Conservation (phyloP, 2,329 filamentous ascomycete species). For the Colletotrichum australisinense region DNA sequence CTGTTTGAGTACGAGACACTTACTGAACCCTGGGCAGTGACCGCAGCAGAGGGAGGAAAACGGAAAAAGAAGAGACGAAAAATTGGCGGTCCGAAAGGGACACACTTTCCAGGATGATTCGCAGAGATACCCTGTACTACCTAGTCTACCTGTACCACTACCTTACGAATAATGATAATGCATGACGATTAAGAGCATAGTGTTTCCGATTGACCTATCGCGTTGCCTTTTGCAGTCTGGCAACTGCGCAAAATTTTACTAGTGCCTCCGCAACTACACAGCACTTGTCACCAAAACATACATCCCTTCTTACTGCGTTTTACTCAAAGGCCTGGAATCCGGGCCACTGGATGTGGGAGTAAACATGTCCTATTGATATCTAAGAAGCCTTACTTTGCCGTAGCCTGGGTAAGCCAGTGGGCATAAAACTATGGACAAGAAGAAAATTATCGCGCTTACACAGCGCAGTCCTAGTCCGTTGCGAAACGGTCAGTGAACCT, state of each 20-base stretch:
- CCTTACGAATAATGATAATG: conserved; percentile 28
- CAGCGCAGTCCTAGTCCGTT: conserved; percentile 53
- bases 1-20: neutral
- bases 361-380: neutral
- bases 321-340: too few relatives aligned
- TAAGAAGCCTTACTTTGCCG: neutral
- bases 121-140: conserved; percentile 32
- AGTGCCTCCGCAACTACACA: too few relatives aligned
- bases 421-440: conserved; percentile 23
- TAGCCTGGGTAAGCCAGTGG: neutral
- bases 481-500: conserved; percentile 75
- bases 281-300: too few relatives aligned
- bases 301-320: too few relatives aligned
- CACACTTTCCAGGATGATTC: neutral
- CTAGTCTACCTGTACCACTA: conserved; percentile 16
- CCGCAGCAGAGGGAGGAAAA: too few relatives aligned
- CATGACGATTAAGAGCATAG: conserved; percentile 7
- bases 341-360: neutral
- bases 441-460: neutral
- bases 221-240: too few relatives aligned
- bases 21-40: too few relatives aligned
- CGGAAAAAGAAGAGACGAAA: neutral
- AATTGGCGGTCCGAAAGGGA: neutral
- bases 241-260: too few relatives aligned
- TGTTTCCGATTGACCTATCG: neutral